Evolutionary conservation across 108 stramenopile species (phyloP), one percentile per base, ranked within the genome.

Genomic region (Aurantiochytrium sp.): DNA sequence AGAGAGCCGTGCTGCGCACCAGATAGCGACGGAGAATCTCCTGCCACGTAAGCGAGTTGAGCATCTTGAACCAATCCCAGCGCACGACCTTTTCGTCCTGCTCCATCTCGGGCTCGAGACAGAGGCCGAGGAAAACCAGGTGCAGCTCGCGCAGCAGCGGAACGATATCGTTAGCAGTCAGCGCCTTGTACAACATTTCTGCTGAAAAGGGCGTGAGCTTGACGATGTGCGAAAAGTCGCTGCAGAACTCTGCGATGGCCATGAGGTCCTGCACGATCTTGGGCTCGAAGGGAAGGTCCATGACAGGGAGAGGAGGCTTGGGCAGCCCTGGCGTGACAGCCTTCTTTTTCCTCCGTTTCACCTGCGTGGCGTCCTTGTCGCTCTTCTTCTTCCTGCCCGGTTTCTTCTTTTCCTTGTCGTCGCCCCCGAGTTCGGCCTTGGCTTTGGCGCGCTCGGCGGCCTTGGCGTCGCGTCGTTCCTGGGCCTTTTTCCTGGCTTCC

Each of bases 31-130:
- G 76, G 23, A 83, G 51, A 23, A 83, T 83, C 51, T 83, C 76
- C 49, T 83, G 76, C 76, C 76, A 83, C 16, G 76, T 83, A 35
- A 83, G 76, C 45, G 76, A 83, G 76, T 83, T 83, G 45, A 83
- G 76, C 76, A 83, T 83, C 23, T 83, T 83, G 51, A 83, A 83
- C 76, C 76, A 83, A 23, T 83, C 76, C 76, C 76, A 83, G 25
- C 76, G 76, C 28, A 83, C 76, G 51, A 83, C 76, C 45, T 53
- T 53, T 53, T 83, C 76, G 23, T 83, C 76, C 28, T 83, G 76
- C 49, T 83, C 49, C 76, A 83, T 83, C 76, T 83, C 76, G n/a
- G 76, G 76, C 51, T 83, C 76, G 49, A 83, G 51, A 23, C 76
- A 83, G 3, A 83, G 76, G 43, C 49, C 76, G 51, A 83, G 76